A percentile compares a stretch with the other conserved stretches of the same genome.
Evolutionary conservation across 75 land plant genomes (phyloP).

Genomic region (Larix kaempferi): DNA sequence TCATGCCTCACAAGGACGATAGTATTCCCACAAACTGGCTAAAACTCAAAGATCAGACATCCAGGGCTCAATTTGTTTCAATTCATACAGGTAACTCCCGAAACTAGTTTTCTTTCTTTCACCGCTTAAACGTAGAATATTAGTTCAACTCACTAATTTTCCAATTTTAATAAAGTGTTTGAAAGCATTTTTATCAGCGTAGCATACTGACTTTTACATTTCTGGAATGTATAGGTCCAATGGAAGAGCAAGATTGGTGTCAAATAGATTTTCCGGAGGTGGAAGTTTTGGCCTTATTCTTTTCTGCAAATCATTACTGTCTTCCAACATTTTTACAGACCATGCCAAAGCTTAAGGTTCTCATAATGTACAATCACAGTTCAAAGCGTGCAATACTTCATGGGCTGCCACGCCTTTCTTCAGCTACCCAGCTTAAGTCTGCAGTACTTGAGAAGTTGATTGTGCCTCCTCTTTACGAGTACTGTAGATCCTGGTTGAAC

Average conservation of each 20-base stretch:
- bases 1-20: neutral
- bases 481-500: neutral
- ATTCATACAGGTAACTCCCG: neutral
- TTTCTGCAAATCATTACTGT: neutral
- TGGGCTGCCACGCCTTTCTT: neutral
- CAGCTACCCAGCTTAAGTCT: neutral
- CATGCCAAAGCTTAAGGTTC: constrained; percentile 2
- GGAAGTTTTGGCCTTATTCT: neutral
- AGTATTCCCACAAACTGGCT: neutral
- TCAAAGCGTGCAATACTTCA: neutral
- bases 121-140: neutral
- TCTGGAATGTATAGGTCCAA: neutral
- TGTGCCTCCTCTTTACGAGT: neutral
- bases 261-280: neutral
- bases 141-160: neutral
- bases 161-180: too few species aligned
- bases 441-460: neutral
- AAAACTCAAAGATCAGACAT: neutral
- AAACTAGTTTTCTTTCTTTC: neutral
- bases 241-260: neutral
- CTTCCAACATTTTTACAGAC: constrained; percentile 6
- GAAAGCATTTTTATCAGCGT: too few species aligned
- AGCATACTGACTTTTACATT: neutral
- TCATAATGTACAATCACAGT: neutral
- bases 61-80: neutral